Evolutionary conservation across 2,329 filamentous ascomycete species (phyloP), one percentile per base, ranked within the genome.

Genomic region (Clarireedia paspali): DNA sequence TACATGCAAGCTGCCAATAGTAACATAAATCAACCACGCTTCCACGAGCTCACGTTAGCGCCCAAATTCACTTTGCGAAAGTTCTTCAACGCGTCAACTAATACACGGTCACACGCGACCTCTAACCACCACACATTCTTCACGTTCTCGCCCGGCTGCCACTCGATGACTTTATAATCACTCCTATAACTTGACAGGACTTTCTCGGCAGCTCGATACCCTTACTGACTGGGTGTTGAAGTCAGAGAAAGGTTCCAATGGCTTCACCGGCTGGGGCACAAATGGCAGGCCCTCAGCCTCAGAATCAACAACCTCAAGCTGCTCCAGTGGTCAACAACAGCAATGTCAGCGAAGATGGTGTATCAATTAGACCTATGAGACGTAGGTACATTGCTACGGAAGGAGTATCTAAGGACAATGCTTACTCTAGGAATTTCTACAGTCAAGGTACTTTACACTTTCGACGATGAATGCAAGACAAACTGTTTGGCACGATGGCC

Each of bases 381-480:
- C 77, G 84, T 88, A 82, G 70, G 83, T 74, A 49, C 50, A 55
- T 26, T 56, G 12, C 23, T 27, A 38, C 20, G 46, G 50, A 39
- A n/a, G 26, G 40, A 48, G 15, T 48, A 27, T 20, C 6, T 40
- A 23, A 26, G 23, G 24, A 40, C 10, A 52, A 45, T 60, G 56
- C 60, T 67, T 59, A 67, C 50, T 34, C 20, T 36, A 26, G 57
- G 58, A 30, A 20, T 24, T 46, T 50, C 44, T 62, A 62, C 71
- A 95, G 91, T 97, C 72, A 97, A 97, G 78, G 88, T 97, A 50
- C 85, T 95, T 59, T 99, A 97, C 73, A 96, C 91, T 34, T 96
- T 97, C 73, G 91, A 97, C 71, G 85, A 86, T 68, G 86, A 92
- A 63, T 87, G 84, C 73, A 91, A 91, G 72, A 86, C 90, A 61